Conservation (phyloP, 768 basidiomycete species). For the Baorangia bicolor region DNA sequence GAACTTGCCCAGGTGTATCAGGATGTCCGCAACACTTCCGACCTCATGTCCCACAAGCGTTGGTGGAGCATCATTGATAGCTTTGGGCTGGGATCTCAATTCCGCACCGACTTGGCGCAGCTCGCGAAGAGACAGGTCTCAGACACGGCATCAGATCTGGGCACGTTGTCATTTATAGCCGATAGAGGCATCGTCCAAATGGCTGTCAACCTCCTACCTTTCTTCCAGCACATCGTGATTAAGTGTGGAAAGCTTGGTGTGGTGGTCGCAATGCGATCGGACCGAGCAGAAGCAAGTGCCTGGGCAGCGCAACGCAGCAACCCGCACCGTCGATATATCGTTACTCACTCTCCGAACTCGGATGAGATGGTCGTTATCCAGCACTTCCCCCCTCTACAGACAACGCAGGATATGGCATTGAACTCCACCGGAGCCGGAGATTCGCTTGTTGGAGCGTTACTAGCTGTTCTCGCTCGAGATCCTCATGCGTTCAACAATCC, state of each 20-base stretch:
- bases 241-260: slow-evolving; percentile 80
- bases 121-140: slow-evolving; percentile 49
- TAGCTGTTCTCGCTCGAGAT: slow-evolving; percentile 58
- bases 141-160: slow-evolving; percentile 39
- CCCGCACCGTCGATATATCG: slow-evolving; percentile 44
- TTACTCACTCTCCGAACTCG: slow-evolving; percentile 47
- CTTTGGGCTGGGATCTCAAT: slow-evolving; percentile 64
- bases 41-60: slow-evolving; percentile 48
- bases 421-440: slow-evolving; percentile 95
- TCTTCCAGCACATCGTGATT: slow-evolving; percentile 80
- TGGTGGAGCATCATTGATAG: slow-evolving; percentile 71
- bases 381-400: slow-evolving; percentile 63
- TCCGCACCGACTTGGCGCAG: slow-evolving; percentile 62
- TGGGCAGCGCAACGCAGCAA: slow-evolving; percentile 57
- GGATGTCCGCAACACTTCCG: slow-evolving; percentile 44
- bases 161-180: slow-evolving; percentile 60
- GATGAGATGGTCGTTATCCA: slow-evolving; percentile 59
- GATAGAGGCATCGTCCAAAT: slow-evolving; percentile 74
- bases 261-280: slow-evolving; percentile 57
- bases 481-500: slow-evolving; percentile 49
- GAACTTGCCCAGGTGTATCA: slow-evolving; percentile 69
- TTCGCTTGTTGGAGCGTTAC: slow-evolving; percentile 78
- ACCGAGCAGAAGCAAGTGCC: slow-evolving; percentile 37
- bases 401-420: slow-evolving; percentile 39
- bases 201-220: slow-evolving; percentile 79